phyloP scores from a whole-genome alignment of 2,329 filamentous ascomycete genomes.

The Aspergillus ibericus region DNA sequence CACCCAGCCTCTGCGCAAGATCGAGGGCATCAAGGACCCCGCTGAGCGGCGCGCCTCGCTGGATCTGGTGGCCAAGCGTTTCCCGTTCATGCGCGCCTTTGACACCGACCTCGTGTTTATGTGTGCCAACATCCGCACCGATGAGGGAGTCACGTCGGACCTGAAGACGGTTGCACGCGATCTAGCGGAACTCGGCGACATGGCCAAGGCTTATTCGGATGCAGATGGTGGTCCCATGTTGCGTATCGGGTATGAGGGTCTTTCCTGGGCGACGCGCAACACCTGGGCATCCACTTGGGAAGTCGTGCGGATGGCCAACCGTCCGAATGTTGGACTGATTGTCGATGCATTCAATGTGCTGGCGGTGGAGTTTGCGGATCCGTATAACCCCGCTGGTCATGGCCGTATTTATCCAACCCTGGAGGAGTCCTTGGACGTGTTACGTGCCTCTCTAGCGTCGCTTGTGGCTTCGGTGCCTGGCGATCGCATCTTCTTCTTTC shows the following conservation, averaged over 20 bases:
- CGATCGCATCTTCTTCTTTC: constrained; percentile 36
- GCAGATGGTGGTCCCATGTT: constrained; percentile 31
- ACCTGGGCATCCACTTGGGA: constrained; percentile 38
- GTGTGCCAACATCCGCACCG: constrained; percentile 35
- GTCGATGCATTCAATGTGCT: constrained; percentile 36
- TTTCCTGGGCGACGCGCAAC: constrained; percentile 35
- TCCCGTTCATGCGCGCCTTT: constrained; percentile 39
- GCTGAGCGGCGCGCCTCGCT: constrained; percentile 25
- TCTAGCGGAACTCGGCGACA: constrained; percentile 33
- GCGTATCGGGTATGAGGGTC: constrained; percentile 34
- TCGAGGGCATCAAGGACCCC: constrained; percentile 33
- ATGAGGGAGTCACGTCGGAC: constrained; percentile 32
- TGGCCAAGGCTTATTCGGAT: constrained; percentile 28
- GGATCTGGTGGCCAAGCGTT: constrained; percentile 32
- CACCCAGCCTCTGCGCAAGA: constrained; percentile 34
- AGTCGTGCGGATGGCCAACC: constrained; percentile 33
- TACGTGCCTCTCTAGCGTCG: constrained; percentile 26
- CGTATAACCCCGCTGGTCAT: constrained; percentile 30
- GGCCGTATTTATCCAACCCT: constrained; percentile 29
- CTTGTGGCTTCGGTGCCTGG: constrained; percentile 29
- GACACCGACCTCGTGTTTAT: constrained; percentile 38
- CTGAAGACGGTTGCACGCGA: constrained; percentile 32
- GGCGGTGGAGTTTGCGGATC: constrained; percentile 35
- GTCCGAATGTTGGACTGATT: constrained; percentile 34
- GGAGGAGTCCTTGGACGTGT: constrained; percentile 27